Percentiles rank a stretch among this genome's conserved stretches.
These are phyloP conservation scores for Aspergillus brunneoviolaceus DNA, from an alignment of 2,329 filamentous ascomycete genomes.

Conservation along the genomic window DNA sequence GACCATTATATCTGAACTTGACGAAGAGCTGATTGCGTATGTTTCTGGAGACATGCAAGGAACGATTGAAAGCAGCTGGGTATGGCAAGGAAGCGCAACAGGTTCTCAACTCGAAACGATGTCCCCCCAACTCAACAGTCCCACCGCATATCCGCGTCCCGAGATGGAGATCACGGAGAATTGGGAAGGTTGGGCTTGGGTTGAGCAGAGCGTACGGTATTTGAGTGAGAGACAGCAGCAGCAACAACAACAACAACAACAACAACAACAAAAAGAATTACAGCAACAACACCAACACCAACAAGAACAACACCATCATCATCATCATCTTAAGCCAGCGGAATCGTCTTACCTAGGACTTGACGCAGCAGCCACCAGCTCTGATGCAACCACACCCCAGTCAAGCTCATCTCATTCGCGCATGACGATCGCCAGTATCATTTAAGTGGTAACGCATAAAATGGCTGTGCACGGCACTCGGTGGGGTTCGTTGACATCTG, in stretches of 20 bases:
- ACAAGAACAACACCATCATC: conserved; percentile 18
- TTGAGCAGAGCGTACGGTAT: conserved; percentile 63
- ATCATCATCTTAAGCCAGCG: conserved; percentile 19
- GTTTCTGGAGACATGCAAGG: conserved; percentile 84
- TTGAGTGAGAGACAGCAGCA: conserved; percentile 38
- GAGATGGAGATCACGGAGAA: conserved; percentile 49
- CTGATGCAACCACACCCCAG: conserved; percentile 27
- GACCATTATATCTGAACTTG: conserved; percentile 52
- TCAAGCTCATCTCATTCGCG: conserved; percentile 39
- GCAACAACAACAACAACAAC: conserved; percentile 37
- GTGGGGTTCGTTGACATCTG: no score
- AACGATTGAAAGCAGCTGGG: conserved; percentile 74
- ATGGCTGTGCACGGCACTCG: no score
- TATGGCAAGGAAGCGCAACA: conserved; percentile 68
- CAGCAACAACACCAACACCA: conserved; percentile 37
- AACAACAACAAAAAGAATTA: conserved; percentile 8
- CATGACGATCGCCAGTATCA: conserved; percentile 50
- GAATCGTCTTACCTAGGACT: conserved; percentile 23
- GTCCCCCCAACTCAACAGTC: conserved; percentile 19
- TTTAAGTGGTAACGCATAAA: conserved; percentile 27
- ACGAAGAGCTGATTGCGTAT: conserved; percentile 88
- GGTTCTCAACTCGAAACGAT: conserved; percentile 38
- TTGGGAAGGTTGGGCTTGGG: conserved; percentile 78
- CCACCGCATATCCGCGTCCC: conserved; percentile 15
- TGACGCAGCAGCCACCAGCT: conserved; percentile 20